A percentile compares a stretch with the other conserved stretches of the same genome.
Evolutionary conservation across 306 rosid species (phyloP).

Genomic region (Quercus wislizeni): DNA sequence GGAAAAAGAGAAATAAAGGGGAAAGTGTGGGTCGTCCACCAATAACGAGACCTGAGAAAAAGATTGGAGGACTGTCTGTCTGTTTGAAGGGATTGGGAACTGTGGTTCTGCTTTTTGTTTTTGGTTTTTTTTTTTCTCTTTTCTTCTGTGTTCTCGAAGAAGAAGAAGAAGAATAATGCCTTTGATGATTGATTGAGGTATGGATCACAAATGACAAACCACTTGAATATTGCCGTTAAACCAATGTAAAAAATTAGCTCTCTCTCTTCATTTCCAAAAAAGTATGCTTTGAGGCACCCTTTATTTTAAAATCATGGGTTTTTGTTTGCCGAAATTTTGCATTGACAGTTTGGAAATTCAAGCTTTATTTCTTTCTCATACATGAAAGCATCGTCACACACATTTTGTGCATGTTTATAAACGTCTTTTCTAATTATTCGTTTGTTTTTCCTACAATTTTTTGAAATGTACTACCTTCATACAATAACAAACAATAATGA

Average conservation of each 20-base stretch:
- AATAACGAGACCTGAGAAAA: slow-evolving; percentile 35
- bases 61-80: slow-evolving; percentile 50
- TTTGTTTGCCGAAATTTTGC: slow-evolving; percentile 16
- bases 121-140: slow-evolving; percentile 16
- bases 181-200: slow-evolving; percentile 58
- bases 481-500: no score
- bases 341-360: no score
- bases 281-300: slow-evolving; percentile 35
- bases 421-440: no score
- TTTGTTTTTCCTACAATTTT: no score
- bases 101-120: slow-evolving; percentile 2
- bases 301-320: slow-evolving; percentile 32
- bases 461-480: no score
- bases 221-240: slow-evolving; percentile 21
- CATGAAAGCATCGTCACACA: no score
- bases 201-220: slow-evolving; percentile 31
- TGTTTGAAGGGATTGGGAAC: slow-evolving; percentile 47
- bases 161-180: slow-evolving; percentile 30
- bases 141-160: slow-evolving; percentile 30
- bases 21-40: slow-evolving; percentile 42
- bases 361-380: no score
- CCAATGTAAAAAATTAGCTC: background rate
- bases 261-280: slow-evolving; percentile 32
- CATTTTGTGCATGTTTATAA: no score
- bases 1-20: slow-evolving; percentile 39